These are phyloP conservation scores for Amphicarpaea edgeworthii DNA, from an alignment of 306 rosid genomes.

Conservation along the genomic window DNA sequence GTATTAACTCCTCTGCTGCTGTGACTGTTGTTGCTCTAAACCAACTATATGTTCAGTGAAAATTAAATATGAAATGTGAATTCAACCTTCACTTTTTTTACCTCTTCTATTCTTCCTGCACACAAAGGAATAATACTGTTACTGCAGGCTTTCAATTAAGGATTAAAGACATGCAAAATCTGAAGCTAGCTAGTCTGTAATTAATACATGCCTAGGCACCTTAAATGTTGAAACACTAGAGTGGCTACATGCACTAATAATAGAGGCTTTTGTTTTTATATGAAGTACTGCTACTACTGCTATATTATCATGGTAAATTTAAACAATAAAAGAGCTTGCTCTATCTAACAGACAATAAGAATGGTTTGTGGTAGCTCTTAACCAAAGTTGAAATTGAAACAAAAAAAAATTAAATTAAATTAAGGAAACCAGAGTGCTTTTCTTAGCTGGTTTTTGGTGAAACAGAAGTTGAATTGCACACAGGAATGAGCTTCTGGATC, in stretches of 20 bases:
- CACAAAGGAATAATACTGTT: slow-evolving; percentile 22
- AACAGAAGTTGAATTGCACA: not conserved
- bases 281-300: not conserved
- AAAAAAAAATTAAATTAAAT: not conserved
- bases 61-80: slow-evolving; percentile 5
- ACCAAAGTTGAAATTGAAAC: not conserved
- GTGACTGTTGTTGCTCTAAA: not conserved
- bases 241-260: slow-evolving; percentile 29
- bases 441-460: not conserved
- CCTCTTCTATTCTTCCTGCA: slow-evolving; percentile 36
- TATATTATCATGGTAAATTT: not conserved
- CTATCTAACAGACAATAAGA: slow-evolving; percentile 15
- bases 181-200: slow-evolving; percentile 6
- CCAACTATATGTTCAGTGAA: slow-evolving; percentile 1
- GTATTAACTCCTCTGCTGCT: slow-evolving; percentile 28
- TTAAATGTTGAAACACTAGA: slow-evolving; percentile 2
- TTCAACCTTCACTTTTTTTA: slow-evolving; percentile 15
- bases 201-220: not conserved
- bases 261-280: not conserved
- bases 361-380: not conserved
- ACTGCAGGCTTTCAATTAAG: not conserved
- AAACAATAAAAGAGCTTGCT: not conserved
- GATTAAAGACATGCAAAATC: slow-evolving; percentile 11
- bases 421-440: not conserved
- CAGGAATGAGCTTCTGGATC: not conserved